phyloP scores from a whole-genome alignment of 2,329 filamentous ascomycete genomes.

The Colletotrichum caudatum region DNA sequence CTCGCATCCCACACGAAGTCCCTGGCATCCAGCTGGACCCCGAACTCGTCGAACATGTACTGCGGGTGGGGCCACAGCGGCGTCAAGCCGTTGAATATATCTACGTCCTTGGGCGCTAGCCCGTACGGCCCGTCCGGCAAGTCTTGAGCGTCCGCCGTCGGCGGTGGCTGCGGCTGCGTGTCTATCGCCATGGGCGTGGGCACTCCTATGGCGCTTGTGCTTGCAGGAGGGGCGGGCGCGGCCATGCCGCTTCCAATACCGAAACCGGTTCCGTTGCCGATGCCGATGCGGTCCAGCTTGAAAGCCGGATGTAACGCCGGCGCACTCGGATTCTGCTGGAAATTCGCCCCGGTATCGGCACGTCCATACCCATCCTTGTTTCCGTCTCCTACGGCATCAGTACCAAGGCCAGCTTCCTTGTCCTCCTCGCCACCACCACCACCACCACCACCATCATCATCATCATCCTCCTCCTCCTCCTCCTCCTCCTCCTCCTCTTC shows the following conservation, averaged over 20 bases:
- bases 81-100: constrained; percentile 22
- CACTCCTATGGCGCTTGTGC: background rate
- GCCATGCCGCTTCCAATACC: background rate
- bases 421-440: background rate
- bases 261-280: background rate
- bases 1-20: constrained; percentile 50
- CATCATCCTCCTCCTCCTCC: constrained; percentile 16
- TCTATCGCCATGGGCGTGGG: constrained; percentile 21
- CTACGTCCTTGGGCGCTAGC: constrained; percentile 11
- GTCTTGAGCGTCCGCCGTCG: background rate
- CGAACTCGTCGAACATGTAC: constrained; percentile 44
- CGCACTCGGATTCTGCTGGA: background rate
- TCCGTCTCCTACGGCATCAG: constrained; percentile 4
- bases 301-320: constrained; percentile 7
- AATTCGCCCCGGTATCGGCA: background rate
- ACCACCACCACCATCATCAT: too few relatives aligned
- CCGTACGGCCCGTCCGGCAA: constrained; percentile 1
- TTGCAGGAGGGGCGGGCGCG: background rate
- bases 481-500: constrained; percentile 16
- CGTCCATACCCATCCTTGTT: background rate
- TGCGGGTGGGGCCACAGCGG: constrained; percentile 43
- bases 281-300: background rate
- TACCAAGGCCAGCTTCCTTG: background rate
- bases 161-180: background rate
- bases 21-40: constrained; percentile 41